phyloP scores from a whole-genome alignment of 371 early-diverging fungal species.

The Lichtheimia ornata region DNA sequence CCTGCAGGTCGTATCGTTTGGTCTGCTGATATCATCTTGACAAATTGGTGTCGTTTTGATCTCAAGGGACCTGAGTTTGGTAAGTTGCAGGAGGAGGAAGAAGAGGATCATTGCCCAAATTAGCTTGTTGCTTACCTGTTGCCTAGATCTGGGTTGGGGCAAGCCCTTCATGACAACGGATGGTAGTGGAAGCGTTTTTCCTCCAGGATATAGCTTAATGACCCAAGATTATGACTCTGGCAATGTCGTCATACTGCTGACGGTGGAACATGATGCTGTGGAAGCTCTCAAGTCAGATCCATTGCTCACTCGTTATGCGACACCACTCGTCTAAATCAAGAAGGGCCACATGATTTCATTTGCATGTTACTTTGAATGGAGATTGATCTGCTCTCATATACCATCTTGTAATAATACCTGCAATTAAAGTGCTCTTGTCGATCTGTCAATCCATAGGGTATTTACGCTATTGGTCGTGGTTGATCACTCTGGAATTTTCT shows the following conservation, averaged over 20 bases:
- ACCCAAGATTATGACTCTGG: conserved; percentile 30
- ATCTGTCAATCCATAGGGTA: too few relatives aligned
- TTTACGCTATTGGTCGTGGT: too few relatives aligned
- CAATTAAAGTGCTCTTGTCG: too few relatives aligned
- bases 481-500: too few relatives aligned
- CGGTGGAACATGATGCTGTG: conserved; percentile 33
- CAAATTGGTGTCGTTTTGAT: conserved; percentile 51
- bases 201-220: conserved; percentile 42
- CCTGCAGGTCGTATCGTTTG: conserved; percentile 25
- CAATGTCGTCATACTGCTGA: conserved; percentile 28
- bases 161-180: conserved; percentile 34
- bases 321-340: too few relatives aligned
- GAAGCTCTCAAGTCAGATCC: conserved; percentile 27
- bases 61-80: conserved; percentile 27
- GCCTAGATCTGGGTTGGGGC: conserved; percentile 39
- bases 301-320: conserved; percentile 39
- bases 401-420: too few relatives aligned
- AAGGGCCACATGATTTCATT: too few relatives aligned
- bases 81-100: background rate
- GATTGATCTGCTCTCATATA: too few relatives aligned
- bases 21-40: conserved; percentile 40
- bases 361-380: too few relatives aligned
- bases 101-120: too few relatives aligned
- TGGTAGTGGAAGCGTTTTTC: conserved; percentile 25
- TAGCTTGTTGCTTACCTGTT: conserved; percentile 3